These are phyloP conservation scores for Ogataea pini DNA, from an alignment of 805 yeast genomes.

Conservation along the genomic window DNA sequence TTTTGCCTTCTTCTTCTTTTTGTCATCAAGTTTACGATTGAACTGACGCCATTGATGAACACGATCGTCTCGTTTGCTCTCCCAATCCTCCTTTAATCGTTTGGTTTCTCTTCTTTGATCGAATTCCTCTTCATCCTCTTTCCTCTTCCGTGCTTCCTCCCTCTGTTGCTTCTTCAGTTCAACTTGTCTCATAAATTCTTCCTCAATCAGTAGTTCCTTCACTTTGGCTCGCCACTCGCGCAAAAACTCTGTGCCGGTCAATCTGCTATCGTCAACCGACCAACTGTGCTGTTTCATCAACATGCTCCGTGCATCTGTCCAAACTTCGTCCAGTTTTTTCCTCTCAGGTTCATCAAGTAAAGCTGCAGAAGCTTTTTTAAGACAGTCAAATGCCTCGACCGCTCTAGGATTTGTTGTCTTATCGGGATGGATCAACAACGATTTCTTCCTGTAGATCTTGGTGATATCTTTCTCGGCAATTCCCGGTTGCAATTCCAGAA, in stretches of 20 bases:
- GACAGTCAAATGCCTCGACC: conserved; percentile 59
- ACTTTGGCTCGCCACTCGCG: conserved; percentile 44
- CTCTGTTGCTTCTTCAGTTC: conserved; percentile 43
- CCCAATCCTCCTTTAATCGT: conserved; percentile 55
- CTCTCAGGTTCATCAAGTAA: conserved; percentile 41
- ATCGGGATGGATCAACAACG: conserved; percentile 71
- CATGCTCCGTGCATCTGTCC: conserved; percentile 44
- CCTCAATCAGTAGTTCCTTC: conserved; percentile 45
- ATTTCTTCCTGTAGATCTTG: conserved; percentile 54
- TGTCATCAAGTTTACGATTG: conserved; percentile 44
- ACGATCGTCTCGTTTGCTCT: conserved; percentile 55
- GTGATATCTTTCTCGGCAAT: conserved; percentile 42
- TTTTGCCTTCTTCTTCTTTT: conserved; percentile 45
- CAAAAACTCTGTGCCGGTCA: conserved; percentile 37
- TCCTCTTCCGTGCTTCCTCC: conserved; percentile 41
- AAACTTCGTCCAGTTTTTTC: conserved; percentile 43
- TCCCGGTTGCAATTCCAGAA: conserved; percentile 49
- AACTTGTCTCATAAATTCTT: conserved; percentile 45
- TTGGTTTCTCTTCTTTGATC: conserved; percentile 34
- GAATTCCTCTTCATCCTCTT: conserved; percentile 34
- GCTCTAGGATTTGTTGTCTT: conserved; percentile 57
- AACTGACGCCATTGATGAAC: conserved; percentile 63
- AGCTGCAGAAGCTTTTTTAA: conserved; percentile 54
- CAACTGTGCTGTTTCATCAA: conserved; percentile 39
- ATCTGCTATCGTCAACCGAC: conserved; percentile 40